Conservation (phyloP, 371 early-diverging fungal genomes). For the Chytridium lagenaria region DNA sequence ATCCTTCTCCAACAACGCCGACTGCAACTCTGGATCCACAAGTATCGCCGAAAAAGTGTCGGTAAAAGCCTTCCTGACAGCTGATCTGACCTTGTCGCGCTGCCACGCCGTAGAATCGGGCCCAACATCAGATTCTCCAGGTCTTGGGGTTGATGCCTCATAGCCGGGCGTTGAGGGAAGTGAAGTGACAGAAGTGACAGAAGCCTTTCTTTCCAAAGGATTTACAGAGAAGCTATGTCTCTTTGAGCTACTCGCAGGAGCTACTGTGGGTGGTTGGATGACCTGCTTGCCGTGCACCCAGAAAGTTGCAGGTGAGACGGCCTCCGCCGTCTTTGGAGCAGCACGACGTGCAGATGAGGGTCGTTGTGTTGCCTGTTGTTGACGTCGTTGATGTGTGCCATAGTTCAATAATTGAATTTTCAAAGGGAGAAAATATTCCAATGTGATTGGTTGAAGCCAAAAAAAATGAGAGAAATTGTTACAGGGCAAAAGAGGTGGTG, state of each 20-base stretch:
- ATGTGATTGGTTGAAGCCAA: too few species aligned
- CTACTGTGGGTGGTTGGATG: neutral
- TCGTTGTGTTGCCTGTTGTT: too few species aligned
- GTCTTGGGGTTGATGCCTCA: neutral
- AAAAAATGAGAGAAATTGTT: too few species aligned
- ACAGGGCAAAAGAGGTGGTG: too few species aligned
- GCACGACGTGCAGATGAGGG: too few species aligned
- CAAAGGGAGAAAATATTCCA: too few species aligned
- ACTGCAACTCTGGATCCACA: slow-evolving; percentile 18
- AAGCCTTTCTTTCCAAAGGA: neutral
- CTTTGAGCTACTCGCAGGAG: too few species aligned
- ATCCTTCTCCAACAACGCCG: neutral
- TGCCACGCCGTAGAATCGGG: slow-evolving; percentile 27
- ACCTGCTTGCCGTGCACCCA: neutral
- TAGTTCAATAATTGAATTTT: too few species aligned
- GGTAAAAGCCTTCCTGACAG: slow-evolving; percentile 42
- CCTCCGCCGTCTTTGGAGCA: too few species aligned
- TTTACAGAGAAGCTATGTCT: neutral
- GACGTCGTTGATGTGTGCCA: too few species aligned
- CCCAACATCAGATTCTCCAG: slow-evolving; percentile 23
- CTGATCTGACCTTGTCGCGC: slow-evolving; percentile 35
- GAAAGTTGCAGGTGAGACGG: neutral
- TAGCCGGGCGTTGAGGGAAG: neutral
- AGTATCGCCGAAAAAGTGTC: slow-evolving; percentile 37
- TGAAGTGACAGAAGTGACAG: neutral